Base-by-base conservation (phyloP, 2,329 filamentous ascomycete species). In the Chrysoporthe deuterocubensis region DNA sequence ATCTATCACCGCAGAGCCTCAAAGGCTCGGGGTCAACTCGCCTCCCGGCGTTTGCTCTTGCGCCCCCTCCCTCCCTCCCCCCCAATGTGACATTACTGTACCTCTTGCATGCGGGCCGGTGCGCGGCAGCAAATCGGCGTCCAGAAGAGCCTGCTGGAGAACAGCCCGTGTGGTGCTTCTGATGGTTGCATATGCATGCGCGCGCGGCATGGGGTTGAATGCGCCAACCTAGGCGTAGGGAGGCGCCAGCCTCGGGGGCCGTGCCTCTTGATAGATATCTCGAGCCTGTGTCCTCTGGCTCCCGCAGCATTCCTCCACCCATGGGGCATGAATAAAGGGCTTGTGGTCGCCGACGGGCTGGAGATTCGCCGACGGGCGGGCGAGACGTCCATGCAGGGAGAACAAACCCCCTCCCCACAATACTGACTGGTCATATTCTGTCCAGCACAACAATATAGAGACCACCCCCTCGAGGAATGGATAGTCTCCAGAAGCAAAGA, bases 1-100 rank as follows among this genome's bases (percentile, higher is more conserved):
- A 44, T 60, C 44, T 21, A n/a, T 5, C 44, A 18, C 34, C 44
- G 60, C 60, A 62, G 60, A 62, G 60, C 60, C 60, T 62, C 60
- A 62, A 52, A 2, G 2, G 32, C 18, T 62, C 16, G 32, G 46
- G 46, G 60, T 26, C 21, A 43, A 26, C 11, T 16, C 50, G 34
- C 18, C n/a, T 56, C 61, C 61, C 60, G 18, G 37, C 18, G 32
- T 40, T 46, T 46, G 18, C 44, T 44, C 1, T 14, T 18, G 9
- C 9, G 16, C 8, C 13, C 26, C 52, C 2, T 26, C 26, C 26
- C 26, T 2, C 26, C 26, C 26, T 2, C 26, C 26, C 32, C 16
- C 21, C 11, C 34, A 16, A 26, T 21, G 37, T 21, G 16, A 37
- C 18, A 62, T n/a, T 9, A 7, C 52, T 26, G 4, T 14, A 40